A percentile compares a stretch with the other conserved stretches of the same genome.
These are phyloP conservation scores for Conidiobolus incongruus DNA, from an alignment of 371 early-diverging fungal species.

Conservation along the genomic window DNA sequence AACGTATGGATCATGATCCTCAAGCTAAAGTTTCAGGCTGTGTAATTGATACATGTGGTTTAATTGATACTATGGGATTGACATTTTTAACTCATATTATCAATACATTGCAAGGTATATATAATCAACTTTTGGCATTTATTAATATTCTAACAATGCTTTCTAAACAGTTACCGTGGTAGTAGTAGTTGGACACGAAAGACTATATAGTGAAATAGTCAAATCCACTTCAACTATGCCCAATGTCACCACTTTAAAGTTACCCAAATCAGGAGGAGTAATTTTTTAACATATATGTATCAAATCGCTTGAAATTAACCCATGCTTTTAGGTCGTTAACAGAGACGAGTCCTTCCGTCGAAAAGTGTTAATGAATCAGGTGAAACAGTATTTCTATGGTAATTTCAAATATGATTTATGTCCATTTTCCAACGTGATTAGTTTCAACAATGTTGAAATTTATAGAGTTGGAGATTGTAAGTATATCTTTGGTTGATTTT, in stretches of 20 bases:
- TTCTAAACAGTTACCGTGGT: slow-evolving; percentile 51
- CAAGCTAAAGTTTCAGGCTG: slow-evolving; percentile 30
- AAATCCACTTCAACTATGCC: slow-evolving; percentile 18
- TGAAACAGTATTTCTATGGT: slow-evolving; percentile 90
- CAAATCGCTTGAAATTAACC: neutral
- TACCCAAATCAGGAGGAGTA: slow-evolving; percentile 85
- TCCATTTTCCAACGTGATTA: slow-evolving; percentile 61
- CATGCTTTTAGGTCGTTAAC: slow-evolving; percentile 37
- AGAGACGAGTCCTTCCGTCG: slow-evolving; percentile 46
- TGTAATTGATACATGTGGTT: slow-evolving; percentile 38
- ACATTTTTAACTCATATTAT: slow-evolving; percentile 36
- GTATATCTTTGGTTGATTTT: neutral
- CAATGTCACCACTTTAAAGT: slow-evolving; percentile 44
- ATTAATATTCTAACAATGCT: neutral
- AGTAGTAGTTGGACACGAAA: slow-evolving; percentile 80
- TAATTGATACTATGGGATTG: slow-evolving; percentile 33
- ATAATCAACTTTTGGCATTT: too few relatives aligned
- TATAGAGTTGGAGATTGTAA: slow-evolving; percentile 65
- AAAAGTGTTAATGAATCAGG: slow-evolving; percentile 40
- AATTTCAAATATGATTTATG: slow-evolving; percentile 32
- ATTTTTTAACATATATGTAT: neutral
- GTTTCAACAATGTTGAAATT: slow-evolving; percentile 48
- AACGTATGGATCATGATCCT: slow-evolving; percentile 33
- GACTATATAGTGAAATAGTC: slow-evolving; percentile 65
- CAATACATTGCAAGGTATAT: slow-evolving; percentile 33